Percentiles rank a stretch among this genome's conserved stretches.
Evolutionary conservation across 2,329 filamentous ascomycete genomes (phyloP).

Genomic region (Exserohilum rostratum): DNA sequence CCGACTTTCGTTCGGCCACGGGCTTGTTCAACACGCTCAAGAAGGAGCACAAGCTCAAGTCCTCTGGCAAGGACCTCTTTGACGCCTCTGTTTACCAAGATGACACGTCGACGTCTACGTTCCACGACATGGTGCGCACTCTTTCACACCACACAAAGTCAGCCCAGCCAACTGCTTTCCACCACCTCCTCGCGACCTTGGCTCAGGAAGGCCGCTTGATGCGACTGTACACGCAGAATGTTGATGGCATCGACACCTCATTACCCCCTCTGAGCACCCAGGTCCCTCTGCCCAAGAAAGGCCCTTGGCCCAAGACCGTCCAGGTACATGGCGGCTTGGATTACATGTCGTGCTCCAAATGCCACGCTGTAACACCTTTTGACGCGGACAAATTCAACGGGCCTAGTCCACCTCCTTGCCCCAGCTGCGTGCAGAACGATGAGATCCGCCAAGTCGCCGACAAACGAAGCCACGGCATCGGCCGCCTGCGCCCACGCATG

Average conservation of each 20-base stretch:
- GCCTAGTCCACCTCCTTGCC: slow-evolving; percentile 80
- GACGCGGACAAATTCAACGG: slow-evolving; percentile 81
- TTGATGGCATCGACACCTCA: slow-evolving; percentile 90
- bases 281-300: slow-evolving; percentile 81
- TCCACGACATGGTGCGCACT: slow-evolving; percentile 94
- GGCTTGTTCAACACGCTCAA: slow-evolving; percentile 88
- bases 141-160: slow-evolving; percentile 78
- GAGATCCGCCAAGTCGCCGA: slow-evolving; percentile 77
- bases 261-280: slow-evolving; percentile 79
- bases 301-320: slow-evolving; percentile 90
- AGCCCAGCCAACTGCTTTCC: slow-evolving; percentile 85
- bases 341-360: slow-evolving; percentile 98
- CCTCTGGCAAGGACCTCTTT: slow-evolving; percentile 93
- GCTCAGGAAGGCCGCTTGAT: slow-evolving; percentile 85
- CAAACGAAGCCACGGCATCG: slow-evolving; percentile 92
- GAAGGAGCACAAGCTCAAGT: slow-evolving; percentile 86
- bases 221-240: slow-evolving; percentile 94
- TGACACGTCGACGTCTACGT: slow-evolving; percentile 83
- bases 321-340: slow-evolving; percentile 92
- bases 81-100: slow-evolving; percentile 98
- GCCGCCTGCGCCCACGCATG: slow-evolving; percentile 86
- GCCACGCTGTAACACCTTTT: slow-evolving; percentile 76
- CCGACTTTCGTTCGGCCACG: slow-evolving; percentile 91
- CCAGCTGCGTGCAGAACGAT: slow-evolving; percentile 75
- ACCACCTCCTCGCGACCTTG: slow-evolving; percentile 89